These are phyloP conservation scores for Colletotrichum sp. DNA, from an alignment of 2,329 filamentous ascomycete species.

Conservation along the genomic window DNA sequence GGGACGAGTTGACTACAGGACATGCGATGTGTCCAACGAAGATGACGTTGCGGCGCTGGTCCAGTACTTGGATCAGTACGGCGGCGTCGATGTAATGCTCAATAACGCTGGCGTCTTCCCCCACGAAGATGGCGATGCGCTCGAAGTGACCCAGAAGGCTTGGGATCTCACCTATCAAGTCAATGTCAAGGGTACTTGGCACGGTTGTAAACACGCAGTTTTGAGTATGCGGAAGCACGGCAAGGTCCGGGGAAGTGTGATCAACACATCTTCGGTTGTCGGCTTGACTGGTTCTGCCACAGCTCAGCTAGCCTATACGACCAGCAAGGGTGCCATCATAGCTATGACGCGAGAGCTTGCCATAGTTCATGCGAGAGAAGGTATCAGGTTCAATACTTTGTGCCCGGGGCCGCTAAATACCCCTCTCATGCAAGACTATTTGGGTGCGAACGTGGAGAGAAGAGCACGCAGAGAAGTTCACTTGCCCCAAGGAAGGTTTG, in stretches of 20 bases:
- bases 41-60: conserved; percentile 65
- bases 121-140: conserved; percentile 64
- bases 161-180: conserved; percentile 79
- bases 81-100: conserved; percentile 76
- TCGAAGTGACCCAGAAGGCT: conserved; percentile 59
- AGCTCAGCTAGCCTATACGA: conserved; percentile 76
- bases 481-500: conserved; percentile 76
- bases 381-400: conserved; percentile 75
- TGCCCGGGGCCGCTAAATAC: conserved; percentile 79
- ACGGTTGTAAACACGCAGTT: conserved; percentile 75
- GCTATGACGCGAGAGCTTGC: conserved; percentile 76
- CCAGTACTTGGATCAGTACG: conserved; percentile 68
- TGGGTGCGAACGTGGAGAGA: conserved; percentile 74
- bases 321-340: conserved; percentile 76
- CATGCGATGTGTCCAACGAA: conserved; percentile 70
- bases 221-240: conserved; percentile 68
- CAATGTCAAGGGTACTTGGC: conserved; percentile 83
- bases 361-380: conserved; percentile 75
- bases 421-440: conserved; percentile 76
- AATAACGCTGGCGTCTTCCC: conserved; percentile 86
- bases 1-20: conserved; percentile 50
- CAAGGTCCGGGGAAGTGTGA: conserved; percentile 71
- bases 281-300: conserved; percentile 75
- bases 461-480: conserved; percentile 74
- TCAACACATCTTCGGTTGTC: conserved; percentile 77